phyloP scores from a whole-genome alignment of 306 rosid species.

The Prunus fruticosa region DNA sequence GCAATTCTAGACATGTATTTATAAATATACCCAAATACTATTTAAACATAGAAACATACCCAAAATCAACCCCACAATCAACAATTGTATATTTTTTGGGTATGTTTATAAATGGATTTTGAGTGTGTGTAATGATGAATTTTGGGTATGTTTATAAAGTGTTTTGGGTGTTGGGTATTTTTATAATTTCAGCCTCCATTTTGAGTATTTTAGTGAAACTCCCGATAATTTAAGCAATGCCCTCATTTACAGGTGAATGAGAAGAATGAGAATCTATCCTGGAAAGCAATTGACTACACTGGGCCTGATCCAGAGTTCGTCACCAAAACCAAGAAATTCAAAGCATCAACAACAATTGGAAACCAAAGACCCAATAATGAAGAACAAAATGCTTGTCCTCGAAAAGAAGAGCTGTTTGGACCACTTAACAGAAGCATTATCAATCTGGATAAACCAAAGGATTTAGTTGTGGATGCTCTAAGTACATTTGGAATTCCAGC shows the following conservation, averaged over 20 bases:
- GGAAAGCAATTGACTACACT: slow-evolving; percentile 74
- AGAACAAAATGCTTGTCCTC: slow-evolving; percentile 24
- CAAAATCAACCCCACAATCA: too few relatives aligned
- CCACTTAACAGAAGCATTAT: slow-evolving; percentile 65
- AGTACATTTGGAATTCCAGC: slow-evolving; percentile 45
- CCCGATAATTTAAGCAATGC: neutral
- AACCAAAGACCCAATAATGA: slow-evolving; percentile 25
- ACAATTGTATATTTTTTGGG: too few relatives aligned
- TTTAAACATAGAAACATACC: too few relatives aligned
- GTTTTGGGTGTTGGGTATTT: too few relatives aligned
- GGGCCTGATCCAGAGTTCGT: slow-evolving; percentile 71
- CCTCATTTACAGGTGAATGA: slow-evolving; percentile 50
- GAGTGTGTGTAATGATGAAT: too few relatives aligned
- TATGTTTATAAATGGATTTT: too few relatives aligned
- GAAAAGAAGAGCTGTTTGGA: slow-evolving; percentile 43
- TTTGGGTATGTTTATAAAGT: too few relatives aligned
- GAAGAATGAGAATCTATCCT: slow-evolving; percentile 48
- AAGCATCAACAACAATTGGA: slow-evolving; percentile 9
- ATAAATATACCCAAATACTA: too few relatives aligned
- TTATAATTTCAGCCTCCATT: too few relatives aligned
- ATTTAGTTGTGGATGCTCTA: slow-evolving; percentile 38
- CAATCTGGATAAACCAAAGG: slow-evolving; percentile 38
- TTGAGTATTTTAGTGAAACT: too few relatives aligned
- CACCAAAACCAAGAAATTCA: slow-evolving; percentile 25
- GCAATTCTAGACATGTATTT: too few relatives aligned